A percentile compares a stretch with the other conserved stretches of the same genome.
Evolutionary conservation across 768 basidiomycete species (phyloP).

Genomic region (Strobilomyces confusus): DNA sequence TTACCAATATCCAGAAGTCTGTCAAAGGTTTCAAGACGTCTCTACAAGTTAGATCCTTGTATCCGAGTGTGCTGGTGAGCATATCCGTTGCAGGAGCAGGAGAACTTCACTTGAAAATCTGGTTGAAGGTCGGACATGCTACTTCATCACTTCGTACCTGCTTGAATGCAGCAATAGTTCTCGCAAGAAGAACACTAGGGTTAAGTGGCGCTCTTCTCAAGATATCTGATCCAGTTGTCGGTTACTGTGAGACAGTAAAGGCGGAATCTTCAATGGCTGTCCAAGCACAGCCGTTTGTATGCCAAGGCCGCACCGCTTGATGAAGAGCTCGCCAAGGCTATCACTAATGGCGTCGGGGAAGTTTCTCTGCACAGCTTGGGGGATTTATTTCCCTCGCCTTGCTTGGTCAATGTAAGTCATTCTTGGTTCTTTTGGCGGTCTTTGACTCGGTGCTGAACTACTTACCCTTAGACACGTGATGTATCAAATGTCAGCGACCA

Average conservation of each 20-base stretch:
- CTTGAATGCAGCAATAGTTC: slow-evolving; percentile 51
- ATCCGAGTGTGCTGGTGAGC: slow-evolving; percentile 96
- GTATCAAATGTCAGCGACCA: no score
- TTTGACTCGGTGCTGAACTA: no score
- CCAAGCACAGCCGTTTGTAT: slow-evolving; percentile 99
- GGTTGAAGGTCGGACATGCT: slow-evolving; percentile 71
- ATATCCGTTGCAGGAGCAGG: slow-evolving; percentile 99
- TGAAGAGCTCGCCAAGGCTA: slow-evolving; percentile 91
- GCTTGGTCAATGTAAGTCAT: no score
- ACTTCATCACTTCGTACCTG: not conserved
- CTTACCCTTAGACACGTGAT: no score
- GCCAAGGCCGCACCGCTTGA: slow-evolving; percentile 90
- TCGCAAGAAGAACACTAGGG: slow-evolving; percentile 99
- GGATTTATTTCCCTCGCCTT: no score
- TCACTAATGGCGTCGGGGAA: slow-evolving; percentile 37
- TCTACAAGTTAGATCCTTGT: slow-evolving; percentile 99
- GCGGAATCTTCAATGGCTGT: slow-evolving; percentile 93
- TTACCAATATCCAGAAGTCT: slow-evolving; percentile 96
- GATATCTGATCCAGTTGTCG: slow-evolving; percentile 96
- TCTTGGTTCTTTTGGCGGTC: no score
- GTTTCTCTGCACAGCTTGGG: no score
- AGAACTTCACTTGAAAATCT: slow-evolving; percentile 99
- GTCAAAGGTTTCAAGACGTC: slow-evolving; percentile 99
- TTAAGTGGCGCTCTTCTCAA: slow-evolving; percentile 98
- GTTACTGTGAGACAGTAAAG: slow-evolving; percentile 96